Conservation (phyloP, 495 filamentous ascomycete species). For the Darksidea phi region DNA sequence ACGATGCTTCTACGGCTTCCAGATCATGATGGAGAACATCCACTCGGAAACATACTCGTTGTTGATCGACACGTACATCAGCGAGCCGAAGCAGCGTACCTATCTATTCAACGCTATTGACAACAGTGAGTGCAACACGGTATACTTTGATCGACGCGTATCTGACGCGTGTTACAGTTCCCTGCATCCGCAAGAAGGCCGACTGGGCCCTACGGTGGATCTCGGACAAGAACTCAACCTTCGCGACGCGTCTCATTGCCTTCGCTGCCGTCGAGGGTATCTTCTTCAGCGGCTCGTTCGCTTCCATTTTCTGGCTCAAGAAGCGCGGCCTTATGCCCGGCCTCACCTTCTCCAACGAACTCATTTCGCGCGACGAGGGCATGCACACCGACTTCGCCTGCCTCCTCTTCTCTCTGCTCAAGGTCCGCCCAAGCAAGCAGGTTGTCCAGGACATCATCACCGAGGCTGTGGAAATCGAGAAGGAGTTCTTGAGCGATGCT, state of each 20-base stretch:
- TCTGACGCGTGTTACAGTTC: conserved; percentile 59
- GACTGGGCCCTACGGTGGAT: conserved; percentile 98
- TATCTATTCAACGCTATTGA: conserved; percentile 99
- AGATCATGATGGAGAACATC: conserved; percentile 99
- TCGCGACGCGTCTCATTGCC: conserved; percentile 91
- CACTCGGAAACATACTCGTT: conserved; percentile 99
- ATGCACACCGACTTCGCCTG: conserved; percentile 99
- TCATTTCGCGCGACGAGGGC: conserved; percentile 99
- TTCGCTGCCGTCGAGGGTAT: conserved; percentile 99
- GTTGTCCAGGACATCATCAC: conserved; percentile 82
- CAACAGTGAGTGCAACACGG: conserved; percentile 62
- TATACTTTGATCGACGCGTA: background rate
- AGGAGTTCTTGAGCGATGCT: conserved; percentile 96
- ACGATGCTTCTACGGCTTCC: conserved; percentile 99
- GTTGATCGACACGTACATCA: conserved; percentile 99
- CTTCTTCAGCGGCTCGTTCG: conserved; percentile 99
- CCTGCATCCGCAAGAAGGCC: conserved; percentile 95
- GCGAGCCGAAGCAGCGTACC: conserved; percentile 91
- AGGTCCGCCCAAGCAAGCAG: conserved; percentile 80
- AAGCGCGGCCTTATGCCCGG: conserved; percentile 99
- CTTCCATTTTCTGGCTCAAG: conserved; percentile 99
- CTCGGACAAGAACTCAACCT: conserved; percentile 84
- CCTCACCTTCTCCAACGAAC: conserved; percentile 98
- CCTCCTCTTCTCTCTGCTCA: conserved; percentile 91
- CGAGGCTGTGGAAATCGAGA: conserved; percentile 91